Conservation (phyloP, 805 yeast species). For the Kodamaea kaohsiungensis region DNA sequence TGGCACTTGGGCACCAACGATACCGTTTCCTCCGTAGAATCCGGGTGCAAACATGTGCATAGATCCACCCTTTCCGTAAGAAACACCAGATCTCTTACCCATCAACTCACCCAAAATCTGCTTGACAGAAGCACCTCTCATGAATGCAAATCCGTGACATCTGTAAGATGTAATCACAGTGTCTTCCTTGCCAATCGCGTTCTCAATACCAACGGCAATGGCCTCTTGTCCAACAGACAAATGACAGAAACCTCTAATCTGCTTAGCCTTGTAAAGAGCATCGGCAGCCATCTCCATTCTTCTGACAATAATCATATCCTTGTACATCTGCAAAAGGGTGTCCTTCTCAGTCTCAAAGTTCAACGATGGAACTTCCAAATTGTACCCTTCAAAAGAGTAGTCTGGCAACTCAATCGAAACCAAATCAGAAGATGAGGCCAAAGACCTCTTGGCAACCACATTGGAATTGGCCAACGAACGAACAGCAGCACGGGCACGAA, state of each 20-base stretch:
- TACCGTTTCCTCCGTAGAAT: slow-evolving; percentile 99
- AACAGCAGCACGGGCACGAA: slow-evolving; percentile 16
- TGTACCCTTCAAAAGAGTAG: slow-evolving; percentile 81
- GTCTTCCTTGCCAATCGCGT: slow-evolving; percentile 83
- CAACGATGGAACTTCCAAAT: slow-evolving; percentile 68
- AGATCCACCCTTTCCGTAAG: slow-evolving; percentile 98
- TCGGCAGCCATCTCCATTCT: slow-evolving; percentile 99
- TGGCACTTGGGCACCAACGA: slow-evolving; percentile 99
- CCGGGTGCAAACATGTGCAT: slow-evolving; percentile 98
- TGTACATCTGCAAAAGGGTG: slow-evolving; percentile 86
- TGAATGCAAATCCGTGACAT: slow-evolving; percentile 97
- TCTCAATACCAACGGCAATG: slow-evolving; percentile 96
- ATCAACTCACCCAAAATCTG: slow-evolving; percentile 91
- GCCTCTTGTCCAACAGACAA: slow-evolving; percentile 99
- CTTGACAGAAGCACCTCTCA: slow-evolving; percentile 93
- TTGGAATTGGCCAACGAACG: slow-evolving; percentile 18
- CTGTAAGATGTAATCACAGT: slow-evolving; percentile 95
- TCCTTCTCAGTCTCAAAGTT: slow-evolving; percentile 78
- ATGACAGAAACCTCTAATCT: slow-evolving; percentile 98
- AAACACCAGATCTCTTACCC: slow-evolving; percentile 95
- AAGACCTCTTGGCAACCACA: slow-evolving; percentile 29
- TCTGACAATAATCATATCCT: slow-evolving; percentile 90
- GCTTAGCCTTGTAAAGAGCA: slow-evolving; percentile 96
- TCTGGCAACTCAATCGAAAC: slow-evolving; percentile 68
- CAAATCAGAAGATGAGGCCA: slow-evolving; percentile 40